Conservation (phyloP, 169 alveolate species). For the Plasmodium inui region DNA sequence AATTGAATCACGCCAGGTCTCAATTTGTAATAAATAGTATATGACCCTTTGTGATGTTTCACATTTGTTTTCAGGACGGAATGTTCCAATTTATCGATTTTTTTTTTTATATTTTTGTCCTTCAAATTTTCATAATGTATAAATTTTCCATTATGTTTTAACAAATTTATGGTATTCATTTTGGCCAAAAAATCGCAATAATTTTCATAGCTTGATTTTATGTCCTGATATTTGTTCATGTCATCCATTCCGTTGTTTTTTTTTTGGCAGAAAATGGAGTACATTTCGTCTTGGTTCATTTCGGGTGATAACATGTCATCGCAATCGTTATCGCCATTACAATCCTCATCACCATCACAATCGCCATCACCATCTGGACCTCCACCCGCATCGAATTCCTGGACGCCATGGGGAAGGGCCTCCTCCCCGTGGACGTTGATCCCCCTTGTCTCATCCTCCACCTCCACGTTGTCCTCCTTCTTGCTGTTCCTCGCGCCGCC, state of each 20-base stretch:
- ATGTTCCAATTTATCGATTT: conserved; percentile 73
- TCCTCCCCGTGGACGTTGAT: too few relatives aligned
- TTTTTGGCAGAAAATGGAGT: conserved; percentile 4
- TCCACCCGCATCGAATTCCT: not conserved
- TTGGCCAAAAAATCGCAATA: conserved; percentile 67
- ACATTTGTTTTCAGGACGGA: conserved; percentile 76
- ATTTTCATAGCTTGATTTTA: conserved; percentile 74
- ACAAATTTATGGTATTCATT: conserved; percentile 58
- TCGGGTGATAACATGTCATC: not conserved
- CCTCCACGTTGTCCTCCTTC: conserved; percentile 3
- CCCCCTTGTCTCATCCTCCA: too few relatives aligned
- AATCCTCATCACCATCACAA: not conserved
- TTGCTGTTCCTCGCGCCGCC: not conserved
- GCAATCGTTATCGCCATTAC: not conserved
- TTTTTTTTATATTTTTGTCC: conserved; percentile 26
- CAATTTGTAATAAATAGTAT: conserved; percentile 80
- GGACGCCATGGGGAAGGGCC: too few relatives aligned
- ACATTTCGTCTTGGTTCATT: conserved; percentile 42
- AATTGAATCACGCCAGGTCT: conserved; percentile 90
- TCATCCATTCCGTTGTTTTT: conserved; percentile 3
- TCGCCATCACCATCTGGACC: not conserved
- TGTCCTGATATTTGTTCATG: conserved; percentile 44
- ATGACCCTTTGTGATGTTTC: conserved; percentile 76
- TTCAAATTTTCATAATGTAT: conserved; percentile 76
- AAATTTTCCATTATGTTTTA: conserved; percentile 67